phyloP scores from a whole-genome alignment of 257 asterid genomes.

The Scutellaria minor region DNA sequence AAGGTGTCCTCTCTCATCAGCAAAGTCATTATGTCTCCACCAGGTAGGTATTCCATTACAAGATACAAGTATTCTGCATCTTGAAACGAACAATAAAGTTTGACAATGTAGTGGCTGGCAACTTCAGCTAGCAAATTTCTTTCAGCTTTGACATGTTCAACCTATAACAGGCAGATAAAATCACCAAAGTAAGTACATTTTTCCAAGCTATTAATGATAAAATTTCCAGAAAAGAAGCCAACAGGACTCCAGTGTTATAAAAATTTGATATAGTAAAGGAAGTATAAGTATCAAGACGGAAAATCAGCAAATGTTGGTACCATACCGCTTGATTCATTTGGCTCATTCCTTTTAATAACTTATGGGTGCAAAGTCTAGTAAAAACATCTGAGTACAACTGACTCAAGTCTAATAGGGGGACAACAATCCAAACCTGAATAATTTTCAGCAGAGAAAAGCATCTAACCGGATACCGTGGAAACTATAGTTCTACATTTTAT shows the following conservation, averaged over 20 bases:
- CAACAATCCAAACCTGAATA: background rate
- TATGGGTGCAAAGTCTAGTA: slow-evolving; percentile 3
- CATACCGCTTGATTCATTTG: background rate
- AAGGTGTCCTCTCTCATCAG: slow-evolving; percentile 86
- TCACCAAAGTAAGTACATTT: slow-evolving; percentile 19
- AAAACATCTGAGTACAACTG: background rate
- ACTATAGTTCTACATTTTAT: background rate
- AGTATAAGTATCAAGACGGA: background rate
- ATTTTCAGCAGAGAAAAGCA: background rate
- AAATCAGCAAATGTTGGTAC: background rate
- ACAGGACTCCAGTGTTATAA: background rate
- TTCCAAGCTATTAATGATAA: background rate
- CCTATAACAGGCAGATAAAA: slow-evolving; percentile 48
- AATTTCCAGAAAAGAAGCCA: background rate
- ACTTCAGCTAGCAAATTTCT: slow-evolving; percentile 93
- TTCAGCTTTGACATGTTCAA: slow-evolving; percentile 92
- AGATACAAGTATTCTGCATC: slow-evolving; percentile 85
- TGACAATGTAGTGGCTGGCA: slow-evolving; percentile 75
- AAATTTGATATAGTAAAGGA: background rate
- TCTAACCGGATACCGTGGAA: background rate
- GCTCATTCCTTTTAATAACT: background rate
- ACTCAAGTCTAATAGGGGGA: background rate
- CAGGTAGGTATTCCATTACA: slow-evolving; percentile 92
- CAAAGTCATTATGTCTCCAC: slow-evolving; percentile 95
- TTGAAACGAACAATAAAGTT: slow-evolving; percentile 84